A percentile compares a stretch with the other conserved stretches of the same genome.
Conservation (phyloP, 495 filamentous ascomycete species). For the Xylaria acuta region DNA sequence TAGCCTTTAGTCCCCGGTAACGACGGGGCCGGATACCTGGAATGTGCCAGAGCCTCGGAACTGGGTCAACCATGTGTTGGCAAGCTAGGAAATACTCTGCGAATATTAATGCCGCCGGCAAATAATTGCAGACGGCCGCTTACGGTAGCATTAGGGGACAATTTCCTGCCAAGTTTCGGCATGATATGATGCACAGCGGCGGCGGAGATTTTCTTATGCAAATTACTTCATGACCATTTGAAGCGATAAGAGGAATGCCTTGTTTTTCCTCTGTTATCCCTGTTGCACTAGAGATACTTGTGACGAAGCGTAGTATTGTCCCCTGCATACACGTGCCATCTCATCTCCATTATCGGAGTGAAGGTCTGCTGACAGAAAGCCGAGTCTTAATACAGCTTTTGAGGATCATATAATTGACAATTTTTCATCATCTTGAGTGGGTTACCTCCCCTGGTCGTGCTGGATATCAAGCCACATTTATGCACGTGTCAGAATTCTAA, state of each 20-base stretch:
- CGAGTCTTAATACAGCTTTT: background rate
- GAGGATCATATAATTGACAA: background rate
- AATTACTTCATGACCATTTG: background rate
- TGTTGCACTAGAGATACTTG: background rate
- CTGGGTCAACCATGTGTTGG: background rate
- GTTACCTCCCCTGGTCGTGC: background rate
- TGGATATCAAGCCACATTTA: slow-evolving; percentile 18
- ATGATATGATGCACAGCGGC: background rate
- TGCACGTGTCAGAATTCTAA: slow-evolving; percentile 19
- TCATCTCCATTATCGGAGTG: background rate
- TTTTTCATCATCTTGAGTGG: background rate
- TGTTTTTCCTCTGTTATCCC: background rate
- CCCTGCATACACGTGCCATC: slow-evolving; percentile 1
- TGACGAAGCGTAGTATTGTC: background rate
- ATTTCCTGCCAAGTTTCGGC: background rate
- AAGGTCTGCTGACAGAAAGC: slow-evolving; percentile 8
- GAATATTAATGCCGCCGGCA: slow-evolving; percentile 18
- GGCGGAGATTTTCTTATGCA: background rate
- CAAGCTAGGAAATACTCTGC: slow-evolving; percentile 19
- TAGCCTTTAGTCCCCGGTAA: background rate
- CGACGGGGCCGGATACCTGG: background rate
- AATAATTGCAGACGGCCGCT: slow-evolving; percentile 7
- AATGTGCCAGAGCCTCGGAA: slow-evolving; percentile 17
- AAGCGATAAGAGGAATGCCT: background rate
- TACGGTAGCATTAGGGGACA: background rate